Evolutionary conservation across 164 flowering plant species (phyloP).

Genomic region (Chloranthus sessilifolius): DNA sequence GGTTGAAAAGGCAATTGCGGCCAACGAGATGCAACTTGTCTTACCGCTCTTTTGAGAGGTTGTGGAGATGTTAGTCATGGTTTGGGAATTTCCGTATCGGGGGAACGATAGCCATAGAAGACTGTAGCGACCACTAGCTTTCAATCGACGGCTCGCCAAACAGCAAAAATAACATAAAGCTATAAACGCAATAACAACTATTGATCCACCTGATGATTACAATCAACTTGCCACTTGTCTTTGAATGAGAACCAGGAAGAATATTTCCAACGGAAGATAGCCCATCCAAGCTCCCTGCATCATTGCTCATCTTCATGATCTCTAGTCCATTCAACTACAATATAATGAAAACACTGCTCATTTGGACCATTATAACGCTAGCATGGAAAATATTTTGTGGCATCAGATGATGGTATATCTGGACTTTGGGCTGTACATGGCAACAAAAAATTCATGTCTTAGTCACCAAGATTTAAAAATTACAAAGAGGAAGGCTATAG

Average conservation of each 20-base stretch:
- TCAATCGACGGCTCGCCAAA: slow-evolving; percentile 35
- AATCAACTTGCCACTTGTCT: slow-evolving; percentile 34
- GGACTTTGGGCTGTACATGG: too few species aligned
- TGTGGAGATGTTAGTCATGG: slow-evolving; percentile 68
- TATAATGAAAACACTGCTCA: too few species aligned
- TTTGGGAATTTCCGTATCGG: slow-evolving; percentile 69
- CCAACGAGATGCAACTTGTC: slow-evolving; percentile 78
- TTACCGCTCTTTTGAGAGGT: slow-evolving; percentile 80
- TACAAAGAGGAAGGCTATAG: too few species aligned
- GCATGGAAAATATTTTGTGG: too few species aligned
- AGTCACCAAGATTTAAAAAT: too few species aligned
- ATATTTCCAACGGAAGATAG: slow-evolving; percentile 36
- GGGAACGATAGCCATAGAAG: slow-evolving; percentile 79
- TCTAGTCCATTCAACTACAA: slow-evolving; percentile 92
- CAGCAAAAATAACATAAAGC: slow-evolving; percentile 55
- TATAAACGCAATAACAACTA: slow-evolving; percentile 28
- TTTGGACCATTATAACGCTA: too few species aligned
- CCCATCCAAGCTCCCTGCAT: slow-evolving; percentile 62
- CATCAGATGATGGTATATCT: too few species aligned
- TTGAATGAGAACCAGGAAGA: slow-evolving; percentile 32
- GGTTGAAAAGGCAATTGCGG: too few species aligned
- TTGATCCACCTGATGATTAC: slow-evolving; percentile 41
- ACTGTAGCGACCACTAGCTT: slow-evolving; percentile 40
- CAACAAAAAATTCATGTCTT: too few species aligned
- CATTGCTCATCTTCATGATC: slow-evolving; percentile 85